phyloP scores from a whole-genome alignment of 345 rosid genomes.

The Gynandropsis gynandra region DNA sequence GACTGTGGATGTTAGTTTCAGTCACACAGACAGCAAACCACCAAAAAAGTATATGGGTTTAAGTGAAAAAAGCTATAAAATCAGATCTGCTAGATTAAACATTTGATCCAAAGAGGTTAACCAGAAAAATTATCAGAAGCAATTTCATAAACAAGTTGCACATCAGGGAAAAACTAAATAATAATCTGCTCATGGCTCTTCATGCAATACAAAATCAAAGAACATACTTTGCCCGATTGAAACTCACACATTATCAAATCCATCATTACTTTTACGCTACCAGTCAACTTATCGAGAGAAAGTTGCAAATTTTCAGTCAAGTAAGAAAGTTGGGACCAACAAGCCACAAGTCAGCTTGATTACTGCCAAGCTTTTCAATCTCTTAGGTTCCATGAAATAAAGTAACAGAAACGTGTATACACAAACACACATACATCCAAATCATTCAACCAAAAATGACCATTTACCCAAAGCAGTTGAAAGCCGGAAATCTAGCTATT shows the following conservation, averaged over 20 bases:
- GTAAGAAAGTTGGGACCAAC: neutral
- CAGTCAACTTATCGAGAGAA: neutral
- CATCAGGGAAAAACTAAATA: constrained; percentile 1
- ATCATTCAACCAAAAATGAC: neutral
- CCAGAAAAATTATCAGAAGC: constrained; percentile 5
- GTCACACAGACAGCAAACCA: constrained; percentile 14
- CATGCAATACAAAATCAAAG: neutral
- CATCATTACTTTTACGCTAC: neutral
- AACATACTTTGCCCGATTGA: neutral
- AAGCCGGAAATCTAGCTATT: too few relatives aligned
- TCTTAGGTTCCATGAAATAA: constrained; percentile 1
- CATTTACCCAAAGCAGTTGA: constrained; percentile 16
- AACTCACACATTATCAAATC: neutral
- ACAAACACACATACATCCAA: constrained; percentile 10
- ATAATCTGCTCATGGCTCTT: neutral
- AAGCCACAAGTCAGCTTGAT: constrained; percentile 7
- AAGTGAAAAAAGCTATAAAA: neutral
- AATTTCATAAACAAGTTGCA: neutral
- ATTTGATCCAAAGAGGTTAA: constrained; percentile 12
- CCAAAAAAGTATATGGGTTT: too few relatives aligned
- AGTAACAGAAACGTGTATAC: constrained; percentile 8
- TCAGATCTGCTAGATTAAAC: neutral
- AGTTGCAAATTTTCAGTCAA: neutral
- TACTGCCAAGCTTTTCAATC: constrained; percentile 10
- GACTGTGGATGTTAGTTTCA: constrained; percentile 13